Evolutionary conservation across 176 grass and related monocot species (phyloP).

Genomic region (Phoenix roebelenii): DNA sequence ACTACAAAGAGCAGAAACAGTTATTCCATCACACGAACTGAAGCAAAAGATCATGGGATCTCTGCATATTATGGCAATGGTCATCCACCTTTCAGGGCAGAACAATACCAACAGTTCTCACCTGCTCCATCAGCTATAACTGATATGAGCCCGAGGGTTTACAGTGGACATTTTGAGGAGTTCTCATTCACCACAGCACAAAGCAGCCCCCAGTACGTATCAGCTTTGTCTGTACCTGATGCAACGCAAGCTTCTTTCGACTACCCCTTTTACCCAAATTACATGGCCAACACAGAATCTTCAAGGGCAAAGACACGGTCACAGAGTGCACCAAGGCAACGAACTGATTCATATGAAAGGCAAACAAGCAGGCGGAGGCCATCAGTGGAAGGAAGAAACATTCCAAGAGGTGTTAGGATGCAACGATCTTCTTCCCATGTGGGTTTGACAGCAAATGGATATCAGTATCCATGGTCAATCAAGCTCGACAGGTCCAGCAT

Average conservation of each 20-base stretch:
- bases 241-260: constrained; percentile 12
- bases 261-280: constrained; percentile 15
- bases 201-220: constrained; percentile 17
- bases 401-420: constrained; percentile 52
- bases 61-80: constrained; percentile 3
- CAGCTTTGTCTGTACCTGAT: constrained; percentile 15
- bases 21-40: constrained; percentile 1
- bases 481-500: constrained; percentile 60
- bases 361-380: constrained; percentile 48
- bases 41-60: constrained; percentile 5
- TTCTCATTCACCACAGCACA: constrained; percentile 28
- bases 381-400: constrained; percentile 32
- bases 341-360: constrained; percentile 48
- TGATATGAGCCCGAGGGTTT: constrained; percentile 36
- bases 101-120: constrained; percentile 11
- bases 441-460: constrained; percentile 29
- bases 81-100: constrained; percentile 6
- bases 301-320: constrained; percentile 39
- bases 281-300: constrained; percentile 13
- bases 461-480: constrained; percentile 47
- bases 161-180: constrained; percentile 45
- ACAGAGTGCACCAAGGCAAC: constrained; percentile 76
- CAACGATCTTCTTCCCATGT: constrained; percentile 74
- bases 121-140: constrained; percentile 22
- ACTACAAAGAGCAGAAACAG: constrained; percentile 18